These are phyloP conservation scores for Monosporascus sp. DNA, from an alignment of 2,329 filamentous ascomycete species.

Conservation along the genomic window DNA sequence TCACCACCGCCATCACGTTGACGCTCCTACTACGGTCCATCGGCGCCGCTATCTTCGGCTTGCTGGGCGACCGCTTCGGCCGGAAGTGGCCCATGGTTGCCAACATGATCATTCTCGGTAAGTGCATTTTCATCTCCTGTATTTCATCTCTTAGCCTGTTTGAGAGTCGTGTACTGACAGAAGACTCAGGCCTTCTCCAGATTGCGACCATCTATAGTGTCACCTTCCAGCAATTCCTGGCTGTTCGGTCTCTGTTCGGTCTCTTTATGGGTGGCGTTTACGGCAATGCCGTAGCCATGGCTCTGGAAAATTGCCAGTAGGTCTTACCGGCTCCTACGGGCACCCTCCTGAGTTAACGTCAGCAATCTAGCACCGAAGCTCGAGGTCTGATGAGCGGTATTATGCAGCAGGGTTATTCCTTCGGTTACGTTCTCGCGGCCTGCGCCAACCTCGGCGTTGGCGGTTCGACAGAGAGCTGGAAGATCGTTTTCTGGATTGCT, in stretches of 20 bases:
- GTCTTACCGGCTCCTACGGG: constrained; percentile 18
- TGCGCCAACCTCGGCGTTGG: constrained; percentile 71
- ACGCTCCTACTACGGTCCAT: constrained; percentile 70
- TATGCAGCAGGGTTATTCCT: constrained; percentile 74
- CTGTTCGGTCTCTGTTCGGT: constrained; percentile 66
- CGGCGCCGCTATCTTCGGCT: constrained; percentile 69
- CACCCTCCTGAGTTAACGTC: constrained; percentile 1
- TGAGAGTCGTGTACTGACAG: constrained; percentile 14
- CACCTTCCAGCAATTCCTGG: constrained; percentile 71
- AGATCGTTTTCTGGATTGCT: constrained; percentile 69
- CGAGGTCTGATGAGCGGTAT: constrained; percentile 79
- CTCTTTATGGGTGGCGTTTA: constrained; percentile 79
- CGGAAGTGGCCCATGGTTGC: constrained; percentile 79
- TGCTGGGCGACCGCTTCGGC: constrained; percentile 73
- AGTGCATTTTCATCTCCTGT: constrained; percentile 18
- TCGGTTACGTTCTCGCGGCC: constrained; percentile 75
- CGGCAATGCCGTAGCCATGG: constrained; percentile 73
- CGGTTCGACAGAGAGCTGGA: constrained; percentile 59
- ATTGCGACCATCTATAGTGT: constrained; percentile 71
- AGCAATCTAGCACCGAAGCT: constrained; percentile 46
- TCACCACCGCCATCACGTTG: constrained; percentile 70
- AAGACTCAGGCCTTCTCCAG: constrained; percentile 45
- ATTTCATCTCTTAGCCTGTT: constrained; percentile 2
- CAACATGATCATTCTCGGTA: constrained; percentile 69
- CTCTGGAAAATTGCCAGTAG: constrained; percentile 65